A percentile compares a stretch with the other conserved stretches of the same genome.
phyloP scores from a whole-genome alignment of 1,284 basidiomycete species.

The Boletus coffeatus region DNA sequence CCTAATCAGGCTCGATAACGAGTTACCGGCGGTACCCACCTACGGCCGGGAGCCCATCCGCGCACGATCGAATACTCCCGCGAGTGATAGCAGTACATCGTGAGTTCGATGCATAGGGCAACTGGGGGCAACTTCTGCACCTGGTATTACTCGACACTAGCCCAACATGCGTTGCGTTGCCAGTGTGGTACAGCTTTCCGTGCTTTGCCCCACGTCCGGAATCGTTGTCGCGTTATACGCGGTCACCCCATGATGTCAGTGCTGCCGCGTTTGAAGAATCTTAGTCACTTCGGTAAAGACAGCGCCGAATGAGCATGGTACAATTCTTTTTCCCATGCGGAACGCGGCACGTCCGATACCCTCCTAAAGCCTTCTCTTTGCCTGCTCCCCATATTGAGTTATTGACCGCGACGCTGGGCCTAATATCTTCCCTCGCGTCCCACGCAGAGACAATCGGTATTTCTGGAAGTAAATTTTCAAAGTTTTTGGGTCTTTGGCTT shows the following conservation, averaged over 20 bases:
- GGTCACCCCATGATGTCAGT: conserved; percentile 60
- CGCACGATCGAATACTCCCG: too few relatives aligned
- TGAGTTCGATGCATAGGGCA: too few relatives aligned
- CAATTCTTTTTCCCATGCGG: conserved; percentile 49
- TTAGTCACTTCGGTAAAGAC: conserved; percentile 46
- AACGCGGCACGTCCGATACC: conserved; percentile 52
- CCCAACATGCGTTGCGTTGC: too few relatives aligned
- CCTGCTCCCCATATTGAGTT: conserved; percentile 58
- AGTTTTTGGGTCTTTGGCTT: conserved; percentile 69
- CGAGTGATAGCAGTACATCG: too few relatives aligned
- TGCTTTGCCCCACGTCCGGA: too few relatives aligned
- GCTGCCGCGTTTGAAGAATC: conserved; percentile 56
- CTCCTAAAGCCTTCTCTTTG: conserved; percentile 53
- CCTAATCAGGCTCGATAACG: too few relatives aligned
- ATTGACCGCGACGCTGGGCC: conserved; percentile 48
- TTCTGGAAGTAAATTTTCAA: conserved; percentile 68
- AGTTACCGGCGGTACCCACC: too few relatives aligned
- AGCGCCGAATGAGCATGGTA: conserved; percentile 56
- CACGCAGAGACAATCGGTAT: conserved; percentile 65
- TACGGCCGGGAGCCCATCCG: too few relatives aligned
- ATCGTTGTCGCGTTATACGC: conserved; percentile 37
- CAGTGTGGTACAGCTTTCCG: too few relatives aligned
- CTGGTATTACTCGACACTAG: too few relatives aligned
- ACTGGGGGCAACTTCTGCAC: too few relatives aligned
- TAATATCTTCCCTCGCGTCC: conserved; percentile 62